phyloP scores from a whole-genome alignment of 148 eudicot species.

The Heliosperma pusillum region DNA sequence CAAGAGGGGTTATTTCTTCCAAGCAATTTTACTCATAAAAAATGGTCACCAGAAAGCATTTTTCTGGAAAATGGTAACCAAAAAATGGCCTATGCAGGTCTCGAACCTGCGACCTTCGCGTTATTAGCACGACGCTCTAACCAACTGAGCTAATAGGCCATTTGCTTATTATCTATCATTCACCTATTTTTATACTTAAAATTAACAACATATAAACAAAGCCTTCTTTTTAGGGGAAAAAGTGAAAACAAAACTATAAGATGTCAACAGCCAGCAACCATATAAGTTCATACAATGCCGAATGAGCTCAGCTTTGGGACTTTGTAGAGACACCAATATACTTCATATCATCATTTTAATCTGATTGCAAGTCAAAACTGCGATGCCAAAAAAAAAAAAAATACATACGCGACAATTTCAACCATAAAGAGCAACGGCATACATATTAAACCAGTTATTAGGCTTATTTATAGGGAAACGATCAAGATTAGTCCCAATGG shows the following conservation, averaged over 20 bases:
- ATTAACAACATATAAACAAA: neutral
- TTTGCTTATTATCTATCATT: neutral
- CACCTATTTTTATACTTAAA: too few relatives aligned
- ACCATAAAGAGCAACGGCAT: neutral
- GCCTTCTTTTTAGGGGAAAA: too few relatives aligned
- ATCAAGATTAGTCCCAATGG: neutral
- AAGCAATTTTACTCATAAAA: neutral
- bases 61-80: too few relatives aligned
- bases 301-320: too few relatives aligned
- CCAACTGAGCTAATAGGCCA: slow-evolving; percentile 38
- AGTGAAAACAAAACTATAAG: too few relatives aligned
- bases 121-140: slow-evolving; percentile 86
- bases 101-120: slow-evolving; percentile 93
- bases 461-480: neutral
- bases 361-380: neutral
- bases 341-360: too few relatives aligned
- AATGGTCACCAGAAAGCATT: neutral
- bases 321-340: too few relatives aligned
- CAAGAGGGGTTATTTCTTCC: neutral
- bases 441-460: too few relatives aligned
- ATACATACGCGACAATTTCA: too few relatives aligned
- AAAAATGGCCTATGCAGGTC: slow-evolving; percentile 76
- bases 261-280: too few relatives aligned
- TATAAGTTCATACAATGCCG: too few relatives aligned
- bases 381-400: too few relatives aligned